Percentiles rank a stretch among this genome's conserved stretches.
Conservation (phyloP, 2,329 filamentous ascomycete species). For the Tolypocladium amazonense region DNA sequence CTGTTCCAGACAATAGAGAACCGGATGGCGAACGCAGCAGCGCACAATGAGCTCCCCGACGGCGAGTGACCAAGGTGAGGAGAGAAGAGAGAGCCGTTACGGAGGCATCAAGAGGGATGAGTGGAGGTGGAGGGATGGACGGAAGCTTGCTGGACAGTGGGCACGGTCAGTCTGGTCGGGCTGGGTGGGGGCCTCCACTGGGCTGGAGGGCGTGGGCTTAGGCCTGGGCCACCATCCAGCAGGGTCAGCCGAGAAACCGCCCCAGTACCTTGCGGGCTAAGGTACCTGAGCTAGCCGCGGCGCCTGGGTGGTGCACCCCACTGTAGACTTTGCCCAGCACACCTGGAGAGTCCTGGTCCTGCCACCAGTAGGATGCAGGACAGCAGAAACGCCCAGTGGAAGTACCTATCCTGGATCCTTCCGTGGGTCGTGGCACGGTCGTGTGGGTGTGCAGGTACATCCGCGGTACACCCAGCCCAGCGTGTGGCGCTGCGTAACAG, state of each 20-base stretch:
- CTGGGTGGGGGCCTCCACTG: background rate
- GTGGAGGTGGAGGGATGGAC: constrained; percentile 2
- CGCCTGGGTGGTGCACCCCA: background rate
- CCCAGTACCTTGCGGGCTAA: background rate
- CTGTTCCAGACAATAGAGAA: constrained; percentile 5
- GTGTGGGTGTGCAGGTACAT: background rate
- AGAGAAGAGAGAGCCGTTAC: constrained; percentile 2
- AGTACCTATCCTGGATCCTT: background rate
- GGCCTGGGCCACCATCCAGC: background rate
- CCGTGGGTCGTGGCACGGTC: background rate
- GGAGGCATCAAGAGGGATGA: constrained; percentile 1
- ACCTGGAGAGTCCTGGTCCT: background rate
- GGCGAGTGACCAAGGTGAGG: background rate
- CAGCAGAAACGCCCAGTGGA: background rate
- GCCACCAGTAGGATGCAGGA: background rate
- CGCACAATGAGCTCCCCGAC: constrained; percentile 3
- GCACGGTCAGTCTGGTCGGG: background rate
- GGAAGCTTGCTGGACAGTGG: background rate
- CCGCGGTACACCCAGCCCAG: background rate
- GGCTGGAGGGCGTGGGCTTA: background rate
- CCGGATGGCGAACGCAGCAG: constrained; percentile 11
- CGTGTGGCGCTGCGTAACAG: background rate
- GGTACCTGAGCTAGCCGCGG: background rate
- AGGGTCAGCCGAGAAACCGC: background rate
- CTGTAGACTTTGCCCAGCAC: background rate